phyloP scores from a whole-genome alignment of 306 rosid genomes.

The Argentina anserina region DNA sequence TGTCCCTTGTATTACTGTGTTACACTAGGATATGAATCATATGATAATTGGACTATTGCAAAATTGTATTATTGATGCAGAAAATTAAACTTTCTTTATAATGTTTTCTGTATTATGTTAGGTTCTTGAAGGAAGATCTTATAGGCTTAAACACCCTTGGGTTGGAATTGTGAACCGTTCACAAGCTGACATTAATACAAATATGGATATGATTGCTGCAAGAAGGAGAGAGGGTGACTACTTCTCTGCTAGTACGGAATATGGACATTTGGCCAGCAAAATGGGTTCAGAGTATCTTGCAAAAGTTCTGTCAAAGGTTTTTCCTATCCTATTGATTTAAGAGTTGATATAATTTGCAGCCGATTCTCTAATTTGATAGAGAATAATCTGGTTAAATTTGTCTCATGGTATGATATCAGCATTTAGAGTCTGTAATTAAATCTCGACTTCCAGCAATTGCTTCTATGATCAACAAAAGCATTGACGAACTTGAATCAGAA shows the following conservation, averaged over 20 bases:
- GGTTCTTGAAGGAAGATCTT: conserved; percentile 56
- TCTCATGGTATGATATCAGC: conserved; percentile 34
- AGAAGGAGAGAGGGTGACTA: conserved; percentile 42
- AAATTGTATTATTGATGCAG: not conserved
- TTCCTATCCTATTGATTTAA: not conserved
- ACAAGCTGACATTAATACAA: conserved; percentile 48
- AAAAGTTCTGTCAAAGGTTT: conserved; percentile 49
- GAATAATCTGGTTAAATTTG: not conserved
- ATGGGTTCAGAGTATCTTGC: conserved; percentile 61
- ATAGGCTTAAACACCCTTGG: conserved; percentile 50
- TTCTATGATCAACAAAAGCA: conserved; percentile 36
- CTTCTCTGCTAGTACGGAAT: conserved; percentile 37
- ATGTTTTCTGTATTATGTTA: conserved; percentile 16
- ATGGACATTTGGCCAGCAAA: conserved; percentile 37
- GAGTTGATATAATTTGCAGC: not conserved
- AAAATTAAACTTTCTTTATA: not conserved
- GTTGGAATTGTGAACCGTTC: conserved; percentile 58
- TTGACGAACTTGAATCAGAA: conserved; percentile 43
- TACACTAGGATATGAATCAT: not conserved
- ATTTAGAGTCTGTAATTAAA: conserved; percentile 46
- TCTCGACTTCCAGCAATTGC: conserved; percentile 44
- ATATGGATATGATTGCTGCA: conserved; percentile 46
- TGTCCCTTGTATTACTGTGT: not conserved
- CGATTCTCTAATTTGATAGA: not conserved
- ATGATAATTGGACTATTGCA: not conserved